Conservation (phyloP, 208 protist genomes). For the Crithidia brevicula region DNA sequence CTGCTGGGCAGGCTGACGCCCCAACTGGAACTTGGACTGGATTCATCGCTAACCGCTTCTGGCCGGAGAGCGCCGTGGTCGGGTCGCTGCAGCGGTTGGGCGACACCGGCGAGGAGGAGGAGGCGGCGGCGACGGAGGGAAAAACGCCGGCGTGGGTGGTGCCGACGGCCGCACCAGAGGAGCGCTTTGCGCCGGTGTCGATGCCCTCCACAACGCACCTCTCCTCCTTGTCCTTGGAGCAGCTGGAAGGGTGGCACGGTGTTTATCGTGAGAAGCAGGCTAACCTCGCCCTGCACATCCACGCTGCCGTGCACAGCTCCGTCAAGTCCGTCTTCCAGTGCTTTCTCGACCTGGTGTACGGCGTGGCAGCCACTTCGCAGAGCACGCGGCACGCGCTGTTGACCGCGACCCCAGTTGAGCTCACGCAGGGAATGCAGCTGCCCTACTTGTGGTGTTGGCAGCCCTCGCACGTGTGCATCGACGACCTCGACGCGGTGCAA, state of each 20-base stretch:
- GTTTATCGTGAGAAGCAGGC: constrained; percentile 71
- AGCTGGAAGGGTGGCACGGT: constrained; percentile 58
- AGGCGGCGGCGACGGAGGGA: not conserved
- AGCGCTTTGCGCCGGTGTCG: constrained; percentile 38
- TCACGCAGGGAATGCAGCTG: constrained; percentile 50
- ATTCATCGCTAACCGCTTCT: constrained; percentile 28
- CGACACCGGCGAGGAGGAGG: not conserved
- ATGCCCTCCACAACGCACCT: constrained; percentile 47
- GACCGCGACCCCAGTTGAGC: constrained; percentile 38
- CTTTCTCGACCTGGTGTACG: constrained; percentile 64
- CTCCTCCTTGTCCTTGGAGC: constrained; percentile 34
- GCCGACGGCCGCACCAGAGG: constrained; percentile 20
- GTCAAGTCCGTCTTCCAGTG: constrained; percentile 48
- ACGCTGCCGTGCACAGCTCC: constrained; percentile 42
- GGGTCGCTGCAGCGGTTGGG: constrained; percentile 1
- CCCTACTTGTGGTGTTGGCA: constrained; percentile 72
- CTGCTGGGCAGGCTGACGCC: not conserved
- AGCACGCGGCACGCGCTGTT: constrained; percentile 52
- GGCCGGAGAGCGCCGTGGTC: constrained; percentile 29
- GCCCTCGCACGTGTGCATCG: constrained; percentile 65
- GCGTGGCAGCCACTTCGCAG: constrained; percentile 70
- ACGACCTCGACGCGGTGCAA: constrained; percentile 73
- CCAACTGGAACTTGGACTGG: constrained; percentile 16
- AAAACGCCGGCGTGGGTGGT: constrained; percentile 14
- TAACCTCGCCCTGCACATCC: constrained; percentile 53